These are phyloP conservation scores for Leccinum subatratum DNA, from an alignment of 1,284 basidiomycete species.

Conservation along the genomic window DNA sequence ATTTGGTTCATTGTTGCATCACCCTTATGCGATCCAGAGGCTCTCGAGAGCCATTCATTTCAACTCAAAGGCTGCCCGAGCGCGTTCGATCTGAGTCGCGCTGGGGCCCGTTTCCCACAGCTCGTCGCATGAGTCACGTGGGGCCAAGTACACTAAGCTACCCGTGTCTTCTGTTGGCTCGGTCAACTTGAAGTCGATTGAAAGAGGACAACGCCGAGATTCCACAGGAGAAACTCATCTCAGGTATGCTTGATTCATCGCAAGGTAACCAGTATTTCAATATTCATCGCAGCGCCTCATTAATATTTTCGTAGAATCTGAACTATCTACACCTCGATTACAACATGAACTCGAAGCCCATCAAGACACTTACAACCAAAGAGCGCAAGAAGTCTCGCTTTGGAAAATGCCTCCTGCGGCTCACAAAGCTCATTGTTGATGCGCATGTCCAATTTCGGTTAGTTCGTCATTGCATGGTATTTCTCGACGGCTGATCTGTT, in stretches of 20 bases:
- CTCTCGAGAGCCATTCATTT: too few species aligned
- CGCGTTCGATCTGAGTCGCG: too few species aligned
- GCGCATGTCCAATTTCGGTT: slow-evolving; percentile 96
- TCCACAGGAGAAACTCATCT: too few species aligned
- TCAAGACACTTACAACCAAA: slow-evolving; percentile 98
- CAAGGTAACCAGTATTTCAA: slow-evolving; percentile 49
- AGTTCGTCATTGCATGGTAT: slow-evolving; percentile 13
- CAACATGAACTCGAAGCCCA: slow-evolving; percentile 95
- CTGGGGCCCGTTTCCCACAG: too few species aligned
- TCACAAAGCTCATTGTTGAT: slow-evolving; percentile 99
- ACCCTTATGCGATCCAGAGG: too few species aligned
- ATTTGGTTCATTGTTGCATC: too few species aligned
- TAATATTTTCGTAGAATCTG: slow-evolving; percentile 62
- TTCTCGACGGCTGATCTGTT: slow-evolving; percentile 2
- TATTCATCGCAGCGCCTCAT: background rate
- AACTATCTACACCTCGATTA: slow-evolving; percentile 94
- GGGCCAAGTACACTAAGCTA: too few species aligned
- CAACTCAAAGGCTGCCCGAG: too few species aligned
- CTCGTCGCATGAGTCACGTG: too few species aligned
- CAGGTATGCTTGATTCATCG: slow-evolving; percentile 76
- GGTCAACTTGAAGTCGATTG: too few species aligned
- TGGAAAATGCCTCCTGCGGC: slow-evolving; percentile 95
- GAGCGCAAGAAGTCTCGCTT: slow-evolving; percentile 99
- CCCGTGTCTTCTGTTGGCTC: too few species aligned
- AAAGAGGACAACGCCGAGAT: too few species aligned